A percentile compares a stretch with the other conserved stretches of the same genome.
Evolutionary conservation across 805 yeast genomes (phyloP).

Genomic region (Vanderwaltozyma tropicalis): DNA sequence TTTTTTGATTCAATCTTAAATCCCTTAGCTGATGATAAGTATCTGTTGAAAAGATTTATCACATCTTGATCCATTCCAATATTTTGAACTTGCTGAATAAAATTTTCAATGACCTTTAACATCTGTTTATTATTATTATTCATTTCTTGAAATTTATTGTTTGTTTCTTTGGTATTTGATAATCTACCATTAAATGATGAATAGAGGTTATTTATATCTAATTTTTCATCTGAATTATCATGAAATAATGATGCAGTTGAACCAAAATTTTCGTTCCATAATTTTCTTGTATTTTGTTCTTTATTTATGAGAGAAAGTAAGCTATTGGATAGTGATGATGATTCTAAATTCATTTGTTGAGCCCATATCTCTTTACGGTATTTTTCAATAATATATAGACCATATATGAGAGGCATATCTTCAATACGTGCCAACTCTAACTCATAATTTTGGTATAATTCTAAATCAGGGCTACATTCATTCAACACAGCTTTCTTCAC

Average conservation of each 20-base stretch:
- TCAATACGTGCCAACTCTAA: conserved; percentile 33
- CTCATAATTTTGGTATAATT: conserved; percentile 16
- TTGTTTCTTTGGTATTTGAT: not conserved
- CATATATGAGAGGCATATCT: conserved; percentile 64
- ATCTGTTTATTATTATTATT: conserved; percentile 3
- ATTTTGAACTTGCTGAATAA: conserved; percentile 29
- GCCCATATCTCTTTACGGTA: conserved; percentile 51
- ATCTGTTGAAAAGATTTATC: conserved; percentile 22
- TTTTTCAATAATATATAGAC: conserved; percentile 53
- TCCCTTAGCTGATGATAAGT: conserved; percentile 25
- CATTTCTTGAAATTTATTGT: not conserved
- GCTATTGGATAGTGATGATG: conserved; percentile 41
- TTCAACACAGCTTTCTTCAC: conserved; percentile 24
- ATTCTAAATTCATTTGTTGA: conserved; percentile 15
- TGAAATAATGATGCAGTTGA: conserved; percentile 9
- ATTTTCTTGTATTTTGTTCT: conserved; percentile 44
- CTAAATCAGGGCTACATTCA: conserved; percentile 26
- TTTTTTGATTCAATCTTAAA: conserved; percentile 1
- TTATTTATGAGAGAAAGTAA: conserved; percentile 45
- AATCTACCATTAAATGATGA: conserved; percentile 2
- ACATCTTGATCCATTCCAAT: conserved; percentile 26
- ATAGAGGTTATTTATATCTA: conserved; percentile 5
- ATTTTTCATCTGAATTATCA: conserved; percentile 4
- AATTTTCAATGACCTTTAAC: conserved; percentile 27
- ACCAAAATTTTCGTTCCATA: conserved; percentile 60